Evolutionary conservation across 2,329 filamentous ascomycete species (phyloP).

Genomic region (Calonectria hawksworthii): DNA sequence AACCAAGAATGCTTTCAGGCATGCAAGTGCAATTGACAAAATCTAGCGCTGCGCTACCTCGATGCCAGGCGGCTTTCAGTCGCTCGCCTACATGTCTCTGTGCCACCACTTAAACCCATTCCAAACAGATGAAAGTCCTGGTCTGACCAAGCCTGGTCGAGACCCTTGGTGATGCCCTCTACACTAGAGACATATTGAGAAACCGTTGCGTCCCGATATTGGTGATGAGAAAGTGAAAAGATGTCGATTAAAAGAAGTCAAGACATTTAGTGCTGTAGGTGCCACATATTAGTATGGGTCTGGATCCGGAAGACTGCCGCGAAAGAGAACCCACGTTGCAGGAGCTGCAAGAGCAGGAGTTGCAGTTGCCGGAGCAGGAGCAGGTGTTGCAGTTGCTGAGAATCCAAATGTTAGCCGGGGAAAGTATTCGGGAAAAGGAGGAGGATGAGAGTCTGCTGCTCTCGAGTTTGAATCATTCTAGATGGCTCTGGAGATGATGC

Average conservation of each 20-base stretch:
- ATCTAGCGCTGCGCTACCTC: conserved; percentile 42
- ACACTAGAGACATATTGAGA: conserved; percentile 31
- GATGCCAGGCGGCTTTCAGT: conserved; percentile 37
- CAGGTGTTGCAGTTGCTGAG: conserved; percentile 21
- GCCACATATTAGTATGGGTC: conserved; percentile 25
- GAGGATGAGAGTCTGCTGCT: not conserved
- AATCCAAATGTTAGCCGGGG: not conserved
- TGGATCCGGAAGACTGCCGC: not conserved
- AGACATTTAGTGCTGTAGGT: conserved; percentile 44
- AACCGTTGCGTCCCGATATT: conserved; percentile 18
- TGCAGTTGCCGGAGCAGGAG: conserved; percentile 40
- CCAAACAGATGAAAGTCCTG: conserved; percentile 27
- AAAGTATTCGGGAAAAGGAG: not conserved
- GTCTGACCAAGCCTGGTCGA: conserved; percentile 28
- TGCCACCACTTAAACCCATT: conserved; percentile 26
- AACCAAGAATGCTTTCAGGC: conserved; percentile 30
- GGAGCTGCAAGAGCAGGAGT: conserved; percentile 42
- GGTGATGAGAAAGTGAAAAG: conserved; percentile 25
- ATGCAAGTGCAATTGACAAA: conserved; percentile 42
- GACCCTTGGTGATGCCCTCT: conserved; percentile 22
- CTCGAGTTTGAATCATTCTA: not conserved
- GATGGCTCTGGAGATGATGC: conserved; percentile 12
- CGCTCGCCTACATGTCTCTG: conserved; percentile 40
- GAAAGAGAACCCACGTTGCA: conserved; percentile 37
- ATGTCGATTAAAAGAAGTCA: conserved; percentile 29